phyloP scores from a whole-genome alignment of 495 filamentous ascomycete species.

The Penicillium riverlandense region DNA sequence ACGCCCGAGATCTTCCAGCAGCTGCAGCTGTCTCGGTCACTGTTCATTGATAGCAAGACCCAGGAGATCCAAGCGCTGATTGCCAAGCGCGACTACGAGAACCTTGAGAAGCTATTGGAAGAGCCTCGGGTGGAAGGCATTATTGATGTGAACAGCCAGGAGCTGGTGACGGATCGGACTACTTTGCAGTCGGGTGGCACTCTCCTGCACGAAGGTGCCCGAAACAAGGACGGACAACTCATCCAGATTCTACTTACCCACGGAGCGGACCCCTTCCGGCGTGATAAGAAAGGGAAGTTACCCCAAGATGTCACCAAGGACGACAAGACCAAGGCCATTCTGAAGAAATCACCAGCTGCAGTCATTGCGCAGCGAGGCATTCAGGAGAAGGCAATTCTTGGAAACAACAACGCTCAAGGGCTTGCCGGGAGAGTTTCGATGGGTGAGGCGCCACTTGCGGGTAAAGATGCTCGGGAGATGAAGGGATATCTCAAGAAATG shows the following conservation, averaged over 20 bases:
- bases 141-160: constrained; percentile 83
- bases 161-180: constrained; percentile 73
- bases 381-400: constrained; percentile 92
- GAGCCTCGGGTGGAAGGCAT: constrained; percentile 77
- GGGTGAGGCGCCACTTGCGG: constrained; percentile 58
- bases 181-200: constrained; percentile 77
- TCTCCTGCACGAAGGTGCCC: constrained; percentile 86
- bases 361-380: constrained; percentile 91
- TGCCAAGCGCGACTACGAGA: constrained; percentile 61
- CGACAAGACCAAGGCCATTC: constrained; percentile 73
- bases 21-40: constrained; percentile 80
- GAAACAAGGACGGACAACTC: constrained; percentile 72
- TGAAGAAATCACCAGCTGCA: constrained; percentile 92
- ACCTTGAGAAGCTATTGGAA: constrained; percentile 68
- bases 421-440: constrained; percentile 42
- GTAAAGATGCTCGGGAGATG: constrained; percentile 90
- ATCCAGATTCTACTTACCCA: constrained; percentile 88
- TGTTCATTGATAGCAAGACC: constrained; percentile 83
- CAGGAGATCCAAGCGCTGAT: constrained; percentile 76
- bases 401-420: constrained; percentile 58
- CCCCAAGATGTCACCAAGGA: constrained; percentile 98
- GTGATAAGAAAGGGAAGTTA: constrained; percentile 90
- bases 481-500: constrained; percentile 98
- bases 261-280: constrained; percentile 93
- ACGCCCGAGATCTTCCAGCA: constrained; percentile 94